Evolutionary conservation across 805 yeast species (phyloP), one percentile per base, ranked within the genome.

Genomic region (Monosporozyma aquatica): DNA sequence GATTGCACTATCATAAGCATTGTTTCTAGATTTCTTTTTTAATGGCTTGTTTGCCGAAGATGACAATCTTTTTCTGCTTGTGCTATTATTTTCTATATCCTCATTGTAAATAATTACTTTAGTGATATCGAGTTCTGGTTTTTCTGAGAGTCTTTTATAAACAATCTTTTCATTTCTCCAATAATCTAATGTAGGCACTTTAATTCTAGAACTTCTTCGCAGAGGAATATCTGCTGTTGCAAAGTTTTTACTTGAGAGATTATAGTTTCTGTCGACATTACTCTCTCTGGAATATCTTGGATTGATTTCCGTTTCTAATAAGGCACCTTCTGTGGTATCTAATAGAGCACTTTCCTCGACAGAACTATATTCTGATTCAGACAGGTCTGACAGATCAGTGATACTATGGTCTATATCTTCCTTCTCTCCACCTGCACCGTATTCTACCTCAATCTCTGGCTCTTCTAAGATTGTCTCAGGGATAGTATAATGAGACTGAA

Each of bases 101-200:
- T 51, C 50, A 30, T 57, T 60, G 44, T 50, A 53, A 1, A 77
- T 80, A 6, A 78, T 70, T 26, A 82, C 76, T 48, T 74, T 76
- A 43, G 73, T 71, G 22, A 82, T 71, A 33, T 75, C 75, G 39
- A 78, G 77, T 10, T 78, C 70, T 11, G 74, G 68, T n/a, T 60
- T 59, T 15, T 49, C 50, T 3, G 58, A 47, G n/a, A 48, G 55
- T 38, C 67, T 64, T 30, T 70, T 67, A 54, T 82, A 87, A 4
- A 83, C 74, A 27, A 82, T 74, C 46, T 76, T 68, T 61, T 87
- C 95, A 54, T 84, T 84, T 58, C 83, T 74, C 96, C 96, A 87
- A 57, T 71, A 83, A 3, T 86, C 89, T 47, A 87, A 64, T 0
- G 95, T 90, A 3, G 80, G 74, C 7, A 82, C 71, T 48, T 74